A percentile compares a stretch with the other conserved stretches of the same genome.
Conservation (phyloP, 2,329 filamentous ascomycete species). For the Ceratocystis cubensis region DNA sequence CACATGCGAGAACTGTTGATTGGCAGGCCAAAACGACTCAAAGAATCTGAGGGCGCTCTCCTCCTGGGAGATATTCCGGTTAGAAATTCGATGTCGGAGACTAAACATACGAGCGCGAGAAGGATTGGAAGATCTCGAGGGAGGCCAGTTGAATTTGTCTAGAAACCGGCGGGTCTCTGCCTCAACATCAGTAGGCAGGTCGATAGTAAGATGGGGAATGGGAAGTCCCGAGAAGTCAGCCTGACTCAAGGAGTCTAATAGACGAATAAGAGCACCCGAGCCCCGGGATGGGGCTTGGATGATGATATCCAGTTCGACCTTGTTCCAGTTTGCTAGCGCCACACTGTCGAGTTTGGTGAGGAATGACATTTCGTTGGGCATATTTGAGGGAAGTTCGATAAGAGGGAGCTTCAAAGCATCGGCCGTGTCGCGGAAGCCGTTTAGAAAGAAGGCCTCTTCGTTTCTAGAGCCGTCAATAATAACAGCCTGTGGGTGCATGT, state of each 20-base stretch:
- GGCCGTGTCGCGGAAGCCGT: constrained; percentile 45
- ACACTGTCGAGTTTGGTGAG: constrained; percentile 62
- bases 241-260: constrained; percentile 60
- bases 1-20: constrained; percentile 54
- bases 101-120: constrained; percentile 45
- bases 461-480: constrained; percentile 54
- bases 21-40: constrained; percentile 74
- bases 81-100: constrained; percentile 60
- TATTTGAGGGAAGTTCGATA: constrained; percentile 58
- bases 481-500: constrained; percentile 64
- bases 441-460: constrained; percentile 59
- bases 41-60: constrained; percentile 64
- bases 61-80: constrained; percentile 46
- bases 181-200: constrained; percentile 63
- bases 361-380: constrained; percentile 57
- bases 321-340: constrained; percentile 68
- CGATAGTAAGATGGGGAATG: constrained; percentile 66
- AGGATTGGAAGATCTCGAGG: constrained; percentile 29
- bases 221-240: constrained; percentile 64
- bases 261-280: constrained; percentile 60
- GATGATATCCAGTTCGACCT: constrained; percentile 65
- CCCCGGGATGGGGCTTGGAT: constrained; percentile 61
- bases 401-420: constrained; percentile 44
- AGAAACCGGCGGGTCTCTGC: constrained; percentile 50
- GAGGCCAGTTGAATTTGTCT: constrained; percentile 55